Evolutionary conservation across 129 eudicot genomes (phyloP), one percentile per base, ranked within the genome.

Genomic region (Oenanthe sinensis): DNA sequence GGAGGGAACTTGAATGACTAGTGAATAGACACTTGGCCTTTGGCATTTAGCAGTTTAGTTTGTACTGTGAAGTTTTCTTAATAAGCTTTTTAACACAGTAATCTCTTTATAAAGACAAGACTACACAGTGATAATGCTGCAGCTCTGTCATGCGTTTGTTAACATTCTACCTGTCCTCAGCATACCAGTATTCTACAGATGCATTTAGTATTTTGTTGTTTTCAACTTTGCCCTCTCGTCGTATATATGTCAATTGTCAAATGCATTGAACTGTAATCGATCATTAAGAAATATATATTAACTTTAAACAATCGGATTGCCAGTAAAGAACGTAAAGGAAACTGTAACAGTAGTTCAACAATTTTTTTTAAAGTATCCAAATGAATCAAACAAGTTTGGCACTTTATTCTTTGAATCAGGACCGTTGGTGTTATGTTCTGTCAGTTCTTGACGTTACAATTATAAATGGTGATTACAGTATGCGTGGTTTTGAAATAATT

Each of bases 321-420:
- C 48, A n/a, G 76, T 44, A 73, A 43, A 28, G 54, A 73, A 43
- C 54, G 76, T 73, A 72, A 71, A 71, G 76, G 36, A 71, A 16
- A 14, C 24, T n/a, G 13, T 60, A 60, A 37, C 75, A 70, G 47
- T 40, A 46, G 76, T n/a, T 72, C 20, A 8, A 72, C 33, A 60
- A 20, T 9, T 17, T 6, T 39, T 0, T 71, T 33, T 16, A 22
- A 20, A 50, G 50, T 24, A 73, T 42, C 77, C 77, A 74, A 74
- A n/a, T 45, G 55, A 74, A 74, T 74, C 55, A 74, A 12, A 72
- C 76, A 33, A 70, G 45, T 37, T 12, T 14, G 36, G 20, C 52
- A 43, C 76, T 43, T 72, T 13, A 13, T 42, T 42, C 52, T 72
- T 72, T 44, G 49, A 72, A 43, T 43, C 36, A 46, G 55, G 77